Evolutionary conservation across 2,329 filamentous ascomycete genomes (phyloP), one percentile per base, ranked within the genome.

Genomic region (Coniochaeta hoffmannii): DNA sequence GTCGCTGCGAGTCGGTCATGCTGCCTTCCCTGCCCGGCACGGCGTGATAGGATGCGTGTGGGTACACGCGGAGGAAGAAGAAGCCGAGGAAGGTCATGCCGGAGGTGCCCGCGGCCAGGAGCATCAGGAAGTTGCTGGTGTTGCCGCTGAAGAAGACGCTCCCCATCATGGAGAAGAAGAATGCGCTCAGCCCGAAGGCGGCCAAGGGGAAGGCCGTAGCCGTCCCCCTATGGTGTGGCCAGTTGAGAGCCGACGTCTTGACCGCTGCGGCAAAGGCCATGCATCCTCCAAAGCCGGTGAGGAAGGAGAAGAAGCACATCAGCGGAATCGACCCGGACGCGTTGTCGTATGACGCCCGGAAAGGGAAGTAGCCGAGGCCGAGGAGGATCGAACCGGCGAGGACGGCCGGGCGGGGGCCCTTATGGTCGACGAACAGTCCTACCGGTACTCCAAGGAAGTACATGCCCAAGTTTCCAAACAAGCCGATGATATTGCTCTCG

Each of bases 131-230:
- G 36, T 82, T 81, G 55, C 87, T 87, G 1, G 91, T 94, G 64
- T 95, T 85, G 36, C 90, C 90, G 2, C 90, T 89, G 66, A 96
- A 92, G 38, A 90, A 75, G 50, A 95, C 67, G 17, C 84, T 83
- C 22, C 90, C 89, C 32, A 95, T 72, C 2, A 86, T 79, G 0
- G 94, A 93, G 73, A 97, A 99, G 76, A 97, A 96, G 73, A 99
- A 94, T 55, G 94, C 94, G 68, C 92, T 97, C 56, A 99, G 74
- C 3, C 94, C 94, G 67, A 97, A 97, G 3, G 90, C 92, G 56
- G 94, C 90, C 55, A 97, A 73, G 6, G 94, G 93, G 64, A 97
- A 94, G 1, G 92, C 92, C 6, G 94, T 97, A 6, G 94, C 94
- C 3, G 93, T 96, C 55, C 94, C 94, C 60, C 94, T 84, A 68